Evolutionary conservation across 2,329 filamentous ascomycete genomes (phyloP).

Genomic region (Fusarium lyarnte): DNA sequence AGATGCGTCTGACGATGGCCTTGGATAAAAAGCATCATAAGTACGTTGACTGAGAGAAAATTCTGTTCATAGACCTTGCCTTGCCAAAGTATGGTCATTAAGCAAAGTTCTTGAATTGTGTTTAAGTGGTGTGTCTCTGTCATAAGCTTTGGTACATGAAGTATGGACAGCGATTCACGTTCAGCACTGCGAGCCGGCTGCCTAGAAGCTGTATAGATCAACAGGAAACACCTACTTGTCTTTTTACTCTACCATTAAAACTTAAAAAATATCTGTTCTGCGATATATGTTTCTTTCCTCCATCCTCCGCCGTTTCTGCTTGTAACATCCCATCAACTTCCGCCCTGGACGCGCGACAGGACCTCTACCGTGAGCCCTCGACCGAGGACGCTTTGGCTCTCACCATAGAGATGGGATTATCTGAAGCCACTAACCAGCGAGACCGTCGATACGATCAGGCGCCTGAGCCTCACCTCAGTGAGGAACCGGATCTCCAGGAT

Average conservation of each 20-base stretch:
- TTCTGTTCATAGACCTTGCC: neutral
- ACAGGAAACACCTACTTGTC: neutral
- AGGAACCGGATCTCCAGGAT: neutral
- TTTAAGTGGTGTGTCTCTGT: neutral
- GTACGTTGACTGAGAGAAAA: fast-evolving
- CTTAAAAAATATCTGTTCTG: neutral
- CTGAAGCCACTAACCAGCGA: neutral
- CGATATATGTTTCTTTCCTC: no score
- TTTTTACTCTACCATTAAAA: neutral
- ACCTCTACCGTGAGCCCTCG: no score
- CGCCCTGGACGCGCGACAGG: neutral
- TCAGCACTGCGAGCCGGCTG: neutral
- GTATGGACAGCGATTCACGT: neutral
- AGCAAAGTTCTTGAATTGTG: neutral
- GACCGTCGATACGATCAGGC: neutral
- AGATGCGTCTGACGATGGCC: neutral
- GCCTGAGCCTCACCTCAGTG: neutral
- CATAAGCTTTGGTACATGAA: neutral
- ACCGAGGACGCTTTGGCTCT: neutral
- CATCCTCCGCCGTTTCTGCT: neutral
- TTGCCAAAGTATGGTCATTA: no score
- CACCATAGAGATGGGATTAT: no score
- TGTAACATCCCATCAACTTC: no score
- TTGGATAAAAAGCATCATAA: neutral
- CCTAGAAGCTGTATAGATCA: neutral